A percentile compares a stretch with the other conserved stretches of the same genome.
phyloP scores from a whole-genome alignment of 495 filamentous ascomycete genomes.

The Penicillium samsonianum region DNA sequence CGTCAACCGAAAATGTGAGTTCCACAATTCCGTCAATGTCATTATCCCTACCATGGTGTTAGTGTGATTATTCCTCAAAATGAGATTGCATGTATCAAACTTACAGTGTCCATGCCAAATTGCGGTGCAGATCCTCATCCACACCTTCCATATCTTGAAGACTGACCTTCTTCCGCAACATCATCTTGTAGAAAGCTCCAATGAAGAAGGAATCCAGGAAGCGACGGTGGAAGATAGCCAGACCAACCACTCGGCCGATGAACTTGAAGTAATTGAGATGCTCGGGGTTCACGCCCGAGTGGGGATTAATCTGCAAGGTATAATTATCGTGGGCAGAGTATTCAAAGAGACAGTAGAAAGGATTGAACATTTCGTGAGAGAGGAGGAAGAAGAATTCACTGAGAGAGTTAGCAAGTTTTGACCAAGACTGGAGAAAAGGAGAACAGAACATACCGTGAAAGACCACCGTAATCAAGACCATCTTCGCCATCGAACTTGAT shows the following conservation, averaged over 20 bases:
- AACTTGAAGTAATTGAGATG: constrained; percentile 99
- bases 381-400: constrained; percentile 99
- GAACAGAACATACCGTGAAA: constrained; percentile 65
- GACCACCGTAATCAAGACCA: constrained; percentile 95
- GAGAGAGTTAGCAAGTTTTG: constrained; percentile 28
- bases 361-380: constrained; percentile 99
- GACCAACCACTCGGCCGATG: constrained; percentile 94
- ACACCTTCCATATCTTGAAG: constrained; percentile 99
- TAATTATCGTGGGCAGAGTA: constrained; percentile 99
- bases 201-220: constrained; percentile 99
- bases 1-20: constrained; percentile 91
- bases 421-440: not conserved
- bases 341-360: constrained; percentile 99
- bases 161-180: constrained; percentile 87
- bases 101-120: constrained; percentile 89
- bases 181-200: constrained; percentile 99
- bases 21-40: constrained; percentile 92
- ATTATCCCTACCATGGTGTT: constrained; percentile 65
- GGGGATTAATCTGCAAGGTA: constrained; percentile 98
- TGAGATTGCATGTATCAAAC: constrained; percentile 21
- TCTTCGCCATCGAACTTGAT: constrained; percentile 99
- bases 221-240: constrained; percentile 97
- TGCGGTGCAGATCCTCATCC: constrained; percentile 94
- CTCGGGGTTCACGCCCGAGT: constrained; percentile 98
- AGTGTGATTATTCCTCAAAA: constrained; percentile 8